Evolutionary conservation across 2,329 filamentous ascomycete genomes (phyloP), one percentile per base, ranked within the genome.

Genomic region (Fusarium sp.): DNA sequence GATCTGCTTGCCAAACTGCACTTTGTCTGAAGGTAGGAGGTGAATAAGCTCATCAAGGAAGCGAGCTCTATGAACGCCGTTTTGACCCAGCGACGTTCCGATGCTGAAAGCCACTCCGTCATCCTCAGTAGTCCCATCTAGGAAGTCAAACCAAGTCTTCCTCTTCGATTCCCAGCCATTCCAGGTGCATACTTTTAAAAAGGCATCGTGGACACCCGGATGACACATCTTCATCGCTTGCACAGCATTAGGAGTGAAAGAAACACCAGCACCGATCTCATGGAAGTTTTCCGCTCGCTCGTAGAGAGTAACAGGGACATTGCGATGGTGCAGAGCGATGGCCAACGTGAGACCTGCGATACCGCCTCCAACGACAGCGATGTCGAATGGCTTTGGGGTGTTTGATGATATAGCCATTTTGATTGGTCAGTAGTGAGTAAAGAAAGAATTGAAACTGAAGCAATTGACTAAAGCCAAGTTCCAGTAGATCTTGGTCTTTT

Each of bases 261-360:
- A 84, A 25, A 87, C 82, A 10, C 84, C 85, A 0, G 84, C 84
- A 0, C 85, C 85, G 6, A 83, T 81, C 63, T 85, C 83, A 4
- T 78, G 75, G 52, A 83, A 80, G 2, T 73, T 70, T 0, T 75
- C 46, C 0, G 82, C 78, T 8, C 81, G 79, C 68, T 87, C 84
- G 66, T 84, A 86, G 5, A 86, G 56, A 1, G 75, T 81, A 60
- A 79, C 83, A 0, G 76, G 67, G 17, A 86, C 71, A 4, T 74
- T 73, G 35, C 83, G 81, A 3, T 76, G 76, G 39, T 81, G 76
- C 0, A 87, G 79, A 15, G 79, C 84, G 1, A 85, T 75, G 1
- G 83, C 82, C 1, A 86, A 77, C 17, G 80, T 79, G 11, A 86
- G 70, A 10, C 84, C 85, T 5, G 81, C 85, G 59, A 81, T 86